Evolutionary conservation across 2,329 filamentous ascomycete genomes (phyloP).

Genomic region (Curvularia hawaiiensis): DNA sequence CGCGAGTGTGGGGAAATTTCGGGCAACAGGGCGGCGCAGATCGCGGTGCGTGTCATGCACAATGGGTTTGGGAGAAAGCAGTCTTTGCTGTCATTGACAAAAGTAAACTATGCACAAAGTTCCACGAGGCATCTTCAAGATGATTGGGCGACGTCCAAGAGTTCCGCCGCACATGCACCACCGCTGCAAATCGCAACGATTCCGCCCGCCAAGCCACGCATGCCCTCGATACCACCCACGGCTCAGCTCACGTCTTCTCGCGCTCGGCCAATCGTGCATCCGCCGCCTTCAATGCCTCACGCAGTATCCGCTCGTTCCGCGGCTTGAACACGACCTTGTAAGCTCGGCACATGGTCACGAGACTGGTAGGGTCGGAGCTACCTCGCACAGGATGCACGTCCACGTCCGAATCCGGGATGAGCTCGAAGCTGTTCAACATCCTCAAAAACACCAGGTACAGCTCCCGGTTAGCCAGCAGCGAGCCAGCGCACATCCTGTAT

Average conservation of each 20-base stretch:
- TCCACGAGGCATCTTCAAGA: no score
- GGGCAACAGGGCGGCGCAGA: neutral
- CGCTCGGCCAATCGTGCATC: conserved; percentile 33
- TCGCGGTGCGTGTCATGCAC: neutral
- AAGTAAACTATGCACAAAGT: neutral
- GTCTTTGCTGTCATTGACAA: neutral
- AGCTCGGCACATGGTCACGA: conserved; percentile 64
- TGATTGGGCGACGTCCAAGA: neutral
- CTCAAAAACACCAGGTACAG: conserved; percentile 69
- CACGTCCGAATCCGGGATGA: conserved; percentile 59
- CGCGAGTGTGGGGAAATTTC: neutral
- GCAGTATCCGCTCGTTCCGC: conserved; percentile 54
- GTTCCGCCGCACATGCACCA: neutral
- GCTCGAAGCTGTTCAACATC: conserved; percentile 65
- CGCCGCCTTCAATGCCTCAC: conserved; percentile 47
- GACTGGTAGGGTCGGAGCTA: conserved; percentile 64
- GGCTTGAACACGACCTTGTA: conserved; percentile 66
- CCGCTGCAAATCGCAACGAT: neutral
- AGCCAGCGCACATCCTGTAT: conserved; percentile 71
- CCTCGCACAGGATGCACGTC: conserved; percentile 65
- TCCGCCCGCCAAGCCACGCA: neutral
- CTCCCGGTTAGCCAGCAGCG: conserved; percentile 66
- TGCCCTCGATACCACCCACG: neutral
- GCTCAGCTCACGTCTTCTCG: conserved; percentile 10
- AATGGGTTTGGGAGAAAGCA: neutral